phyloP scores from a whole-genome alignment of 768 basidiomycete species.

The Trametes meyenii region DNA sequence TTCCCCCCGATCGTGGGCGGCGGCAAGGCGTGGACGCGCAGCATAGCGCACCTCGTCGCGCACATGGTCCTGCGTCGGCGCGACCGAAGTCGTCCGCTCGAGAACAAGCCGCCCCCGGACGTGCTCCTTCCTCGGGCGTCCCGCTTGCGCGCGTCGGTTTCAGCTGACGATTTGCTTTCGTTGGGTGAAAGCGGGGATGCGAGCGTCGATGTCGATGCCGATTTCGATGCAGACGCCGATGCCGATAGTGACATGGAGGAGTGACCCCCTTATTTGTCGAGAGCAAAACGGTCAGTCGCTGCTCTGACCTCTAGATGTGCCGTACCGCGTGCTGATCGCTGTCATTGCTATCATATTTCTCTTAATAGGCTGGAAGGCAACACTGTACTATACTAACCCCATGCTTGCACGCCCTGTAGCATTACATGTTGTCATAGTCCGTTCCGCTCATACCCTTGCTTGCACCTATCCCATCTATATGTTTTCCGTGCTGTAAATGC shows the following conservation, averaged over 20 bases:
- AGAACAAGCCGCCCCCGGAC: constrained; percentile 36
- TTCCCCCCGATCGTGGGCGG: constrained; percentile 17
- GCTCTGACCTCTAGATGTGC: neutral
- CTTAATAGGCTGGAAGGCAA: constrained; percentile 23
- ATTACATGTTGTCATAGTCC: constrained; percentile 26
- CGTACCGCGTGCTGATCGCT: neutral
- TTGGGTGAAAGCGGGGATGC: neutral
- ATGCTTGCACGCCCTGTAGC: constrained; percentile 25
- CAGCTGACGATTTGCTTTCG: constrained; percentile 18
- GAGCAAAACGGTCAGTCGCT: constrained; percentile 22
- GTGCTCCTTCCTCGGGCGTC: constrained; percentile 34
- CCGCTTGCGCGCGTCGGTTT: constrained; percentile 32
- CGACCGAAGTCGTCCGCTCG: constrained; percentile 42
- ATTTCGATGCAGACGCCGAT: constrained; percentile 1
- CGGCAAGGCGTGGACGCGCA: constrained; percentile 30
- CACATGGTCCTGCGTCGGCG: constrained; percentile 50
- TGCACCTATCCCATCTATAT: constrained; percentile 20
- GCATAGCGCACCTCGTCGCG: constrained; percentile 46
- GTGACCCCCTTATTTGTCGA: constrained; percentile 21
- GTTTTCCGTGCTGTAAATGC: constrained; percentile 17
- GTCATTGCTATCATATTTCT: neutral
- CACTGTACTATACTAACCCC: constrained; percentile 25
- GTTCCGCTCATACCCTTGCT: constrained; percentile 22
- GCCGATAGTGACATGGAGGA: constrained; percentile 18
- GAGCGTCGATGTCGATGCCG: neutral